Evolutionary conservation across 2,329 filamentous ascomycete species (phyloP).

Genomic region (Monosporascus sp.): DNA sequence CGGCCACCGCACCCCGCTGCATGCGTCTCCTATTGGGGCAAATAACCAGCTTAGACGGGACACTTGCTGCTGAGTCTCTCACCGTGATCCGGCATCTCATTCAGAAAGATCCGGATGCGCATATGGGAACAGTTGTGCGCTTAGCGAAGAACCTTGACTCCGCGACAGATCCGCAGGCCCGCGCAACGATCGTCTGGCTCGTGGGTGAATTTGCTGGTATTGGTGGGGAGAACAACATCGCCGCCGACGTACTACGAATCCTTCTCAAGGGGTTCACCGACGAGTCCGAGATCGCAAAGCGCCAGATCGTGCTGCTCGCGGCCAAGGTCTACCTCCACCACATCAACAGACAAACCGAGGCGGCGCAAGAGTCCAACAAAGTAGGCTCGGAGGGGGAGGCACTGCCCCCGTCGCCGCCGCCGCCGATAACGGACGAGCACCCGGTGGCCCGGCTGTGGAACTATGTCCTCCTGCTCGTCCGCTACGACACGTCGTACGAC

Average conservation of each 20-base stretch:
- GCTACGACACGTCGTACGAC: conserved; percentile 94
- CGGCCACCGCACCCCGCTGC: conserved; percentile 68
- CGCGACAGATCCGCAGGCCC: conserved; percentile 78
- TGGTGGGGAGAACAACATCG: conserved; percentile 80
- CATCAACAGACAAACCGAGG: conserved; percentile 58
- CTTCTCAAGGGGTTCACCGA: conserved; percentile 77
- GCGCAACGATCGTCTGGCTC: conserved; percentile 95
- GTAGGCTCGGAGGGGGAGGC: conserved; percentile 13
- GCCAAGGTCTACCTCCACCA: conserved; percentile 97
- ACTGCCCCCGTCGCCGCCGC: conserved; percentile 16
- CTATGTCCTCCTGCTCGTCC: conserved; percentile 76
- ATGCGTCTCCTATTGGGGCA: conserved; percentile 78
- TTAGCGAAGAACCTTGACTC: conserved; percentile 88
- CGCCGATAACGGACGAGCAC: conserved; percentile 47
- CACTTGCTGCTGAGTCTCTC: conserved; percentile 83
- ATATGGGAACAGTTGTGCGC: conserved; percentile 79
- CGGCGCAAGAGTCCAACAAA: conserved; percentile 12
- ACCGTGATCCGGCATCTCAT: conserved; percentile 95
- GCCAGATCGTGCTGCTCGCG: conserved; percentile 85
- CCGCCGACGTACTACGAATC: conserved; percentile 85
- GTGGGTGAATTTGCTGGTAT: conserved; percentile 88
- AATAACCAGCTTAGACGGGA: conserved; percentile 81
- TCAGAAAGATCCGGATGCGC: conserved; percentile 77
- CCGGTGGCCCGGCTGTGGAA: conserved; percentile 75
- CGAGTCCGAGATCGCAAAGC: conserved; percentile 80